Evolutionary conservation across 495 filamentous ascomycete species (phyloP).

Genomic region (Chlorociboria aeruginascens): DNA sequence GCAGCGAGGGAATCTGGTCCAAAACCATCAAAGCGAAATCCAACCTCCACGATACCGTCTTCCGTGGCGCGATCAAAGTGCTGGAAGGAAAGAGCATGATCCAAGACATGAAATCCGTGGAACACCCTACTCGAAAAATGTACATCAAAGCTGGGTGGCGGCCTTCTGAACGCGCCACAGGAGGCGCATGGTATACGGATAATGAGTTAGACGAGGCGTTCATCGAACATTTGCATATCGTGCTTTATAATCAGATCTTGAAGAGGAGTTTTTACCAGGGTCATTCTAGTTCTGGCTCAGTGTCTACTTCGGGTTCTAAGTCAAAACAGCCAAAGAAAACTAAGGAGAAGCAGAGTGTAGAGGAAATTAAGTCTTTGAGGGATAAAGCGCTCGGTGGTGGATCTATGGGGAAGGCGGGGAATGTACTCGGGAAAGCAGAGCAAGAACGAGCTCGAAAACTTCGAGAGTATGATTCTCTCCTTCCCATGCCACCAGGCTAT

Average conservation of each 20-base stretch:
- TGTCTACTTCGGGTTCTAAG: conserved; percentile 3
- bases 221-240: conserved; percentile 55
- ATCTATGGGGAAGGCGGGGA: conserved; percentile 2
- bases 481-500: conserved; percentile 61
- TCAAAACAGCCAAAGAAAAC: conserved; percentile 30
- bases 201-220: conserved; percentile 78
- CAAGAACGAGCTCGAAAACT: conserved; percentile 2
- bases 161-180: conserved; percentile 79
- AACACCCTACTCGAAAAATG: conserved; percentile 58
- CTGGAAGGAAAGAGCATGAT: conserved; percentile 54
- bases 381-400: conserved; percentile 26
- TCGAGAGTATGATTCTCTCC: conserved; percentile 21
- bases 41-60: conserved; percentile 64
- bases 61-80: conserved; percentile 63
- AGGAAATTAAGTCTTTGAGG: conserved; percentile 20
- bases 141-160: conserved; percentile 70
- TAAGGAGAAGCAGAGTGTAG: conserved; percentile 24
- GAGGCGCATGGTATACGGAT: conserved; percentile 88
- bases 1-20: conserved; percentile 77
- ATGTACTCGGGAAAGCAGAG: conserved; percentile 4
- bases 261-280: conserved; percentile 48
- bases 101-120: conserved; percentile 46
- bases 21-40: conserved; percentile 62
- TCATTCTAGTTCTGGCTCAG: not conserved
- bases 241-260: conserved; percentile 62